A percentile compares a stretch with the other conserved stretches of the same genome.
phyloP scores from a whole-genome alignment of 306 rosid species.

The Heteromeles arbutifolia region DNA sequence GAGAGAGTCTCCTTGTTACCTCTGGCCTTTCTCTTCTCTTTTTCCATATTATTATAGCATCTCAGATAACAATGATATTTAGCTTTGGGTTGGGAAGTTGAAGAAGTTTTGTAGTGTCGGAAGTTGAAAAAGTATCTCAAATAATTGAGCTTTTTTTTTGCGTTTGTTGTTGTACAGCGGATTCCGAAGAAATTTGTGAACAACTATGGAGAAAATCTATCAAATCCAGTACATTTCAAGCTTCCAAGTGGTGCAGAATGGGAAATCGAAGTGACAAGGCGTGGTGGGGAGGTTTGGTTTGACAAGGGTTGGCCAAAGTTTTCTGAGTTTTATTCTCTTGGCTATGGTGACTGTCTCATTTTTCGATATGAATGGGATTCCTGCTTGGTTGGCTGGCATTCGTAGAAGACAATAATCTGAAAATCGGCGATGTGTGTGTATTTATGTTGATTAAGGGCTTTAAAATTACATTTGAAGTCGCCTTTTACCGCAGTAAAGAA shows the following conservation, averaged over 20 bases:
- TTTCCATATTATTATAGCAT: too few species aligned
- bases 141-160: neutral
- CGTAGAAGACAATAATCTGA: neutral
- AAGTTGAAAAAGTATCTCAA: too few species aligned
- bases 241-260: neutral
- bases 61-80: too few species aligned
- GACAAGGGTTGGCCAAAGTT: neutral
- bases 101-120: too few species aligned
- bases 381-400: neutral
- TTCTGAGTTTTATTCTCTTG: neutral
- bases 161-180: neutral
- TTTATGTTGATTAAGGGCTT: neutral
- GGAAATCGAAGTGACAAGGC: neutral
- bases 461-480: neutral
- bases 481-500: neutral
- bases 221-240: neutral
- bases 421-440: constrained; percentile 10
- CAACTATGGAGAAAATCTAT: neutral
- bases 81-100: too few species aligned
- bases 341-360: neutral
- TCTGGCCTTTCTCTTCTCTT: too few species aligned
- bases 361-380: neutral
- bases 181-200: neutral
- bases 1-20: too few species aligned
- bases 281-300: neutral